Percentiles rank a stretch among this genome's conserved stretches.
phyloP scores from a whole-genome alignment of 2,329 filamentous ascomycete species.

The Iodosphaeria phyllophila region DNA sequence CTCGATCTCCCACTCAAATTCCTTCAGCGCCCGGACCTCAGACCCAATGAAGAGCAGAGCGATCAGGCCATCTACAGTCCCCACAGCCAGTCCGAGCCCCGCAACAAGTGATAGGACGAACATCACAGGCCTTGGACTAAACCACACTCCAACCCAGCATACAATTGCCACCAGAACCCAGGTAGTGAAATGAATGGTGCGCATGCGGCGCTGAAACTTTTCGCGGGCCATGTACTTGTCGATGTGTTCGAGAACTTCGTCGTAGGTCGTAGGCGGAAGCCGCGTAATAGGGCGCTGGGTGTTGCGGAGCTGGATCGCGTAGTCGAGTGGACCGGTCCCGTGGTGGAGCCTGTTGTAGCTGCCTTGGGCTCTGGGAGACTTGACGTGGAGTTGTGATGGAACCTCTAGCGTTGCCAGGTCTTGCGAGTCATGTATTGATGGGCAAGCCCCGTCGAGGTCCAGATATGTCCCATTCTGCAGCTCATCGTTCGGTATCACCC shows the following conservation, averaged over 20 bases:
- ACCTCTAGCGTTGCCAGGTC: conserved; percentile 4
- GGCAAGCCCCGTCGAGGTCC: too few species aligned
- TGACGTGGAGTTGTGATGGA: conserved; percentile 3
- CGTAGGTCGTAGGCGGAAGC: conserved; percentile 35
- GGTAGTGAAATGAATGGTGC: conserved; percentile 53
- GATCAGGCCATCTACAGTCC: conserved; percentile 70
- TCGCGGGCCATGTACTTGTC: conserved; percentile 53
- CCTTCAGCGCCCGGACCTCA: conserved; percentile 65
- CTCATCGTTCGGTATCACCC: too few species aligned
- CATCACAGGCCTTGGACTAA: conserved; percentile 55
- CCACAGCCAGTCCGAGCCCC: conserved; percentile 57
- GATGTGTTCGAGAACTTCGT: conserved; percentile 56
- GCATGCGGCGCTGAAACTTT: conserved; percentile 48
- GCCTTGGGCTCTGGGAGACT: background rate
- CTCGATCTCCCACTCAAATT: conserved; percentile 85
- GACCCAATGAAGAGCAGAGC: conserved; percentile 71
- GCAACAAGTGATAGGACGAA: conserved; percentile 68
- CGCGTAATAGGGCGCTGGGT: conserved; percentile 8
- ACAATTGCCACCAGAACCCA: conserved; percentile 50
- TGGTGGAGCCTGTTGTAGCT: background rate
- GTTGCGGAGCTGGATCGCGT: conserved; percentile 12
- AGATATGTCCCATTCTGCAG: too few species aligned
- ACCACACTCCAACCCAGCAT: conserved; percentile 74
- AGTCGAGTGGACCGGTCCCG: conserved; percentile 11
- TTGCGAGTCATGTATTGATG: too few species aligned